Evolutionary conservation across 331 rosid species (phyloP), one percentile per base, ranked within the genome.

Genomic region (Pyrus hybrid): DNA sequence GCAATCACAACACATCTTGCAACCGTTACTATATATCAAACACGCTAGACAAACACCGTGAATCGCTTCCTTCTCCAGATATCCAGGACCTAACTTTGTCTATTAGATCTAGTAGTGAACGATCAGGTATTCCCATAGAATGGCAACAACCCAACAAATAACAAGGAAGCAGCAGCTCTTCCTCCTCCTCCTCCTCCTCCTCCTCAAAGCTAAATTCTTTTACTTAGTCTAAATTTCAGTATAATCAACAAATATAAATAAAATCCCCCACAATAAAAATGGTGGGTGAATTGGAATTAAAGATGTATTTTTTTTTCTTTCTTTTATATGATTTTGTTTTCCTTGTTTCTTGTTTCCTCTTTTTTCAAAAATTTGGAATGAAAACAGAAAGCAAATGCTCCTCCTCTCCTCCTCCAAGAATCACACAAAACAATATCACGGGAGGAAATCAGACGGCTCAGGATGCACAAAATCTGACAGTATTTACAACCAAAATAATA

Each of bases 121-220:
- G 86, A 82, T 92, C 97, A 89, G 97, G 97, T 87, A 92, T 85
- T 90, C 99, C 96, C 99, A 94, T 84, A 94, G 80, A 86, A 88
- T 66, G 78, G 79, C 12, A 57, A 86, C 53, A 62, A 78, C 81
- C 84, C 86, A 83, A 81, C 74, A 73, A 49, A 78, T 78, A 83
- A 82, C 75, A 56, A 64, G 65, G 65, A 80, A 53, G 86, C 90
- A 60, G 58, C 58, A 49, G 68, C 56, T 49, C 56, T 6, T 49
- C 83, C 26, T 75, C 62, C 70, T 68, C 76, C 68, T 63, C 69
- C 67, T 70, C 54, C 67, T 70, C 83, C 23, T 74, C 67, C 70
- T 68, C 76, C 68, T 64, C 72, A 71, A 62, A 80, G 12, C 56
- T 54, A 62, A 60, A 77, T 21, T 16, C 64, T 71, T 60, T 75